Evolutionary conservation across 306 rosid species (phyloP).

Genomic region (Macrotyloma uniflorum): DNA sequence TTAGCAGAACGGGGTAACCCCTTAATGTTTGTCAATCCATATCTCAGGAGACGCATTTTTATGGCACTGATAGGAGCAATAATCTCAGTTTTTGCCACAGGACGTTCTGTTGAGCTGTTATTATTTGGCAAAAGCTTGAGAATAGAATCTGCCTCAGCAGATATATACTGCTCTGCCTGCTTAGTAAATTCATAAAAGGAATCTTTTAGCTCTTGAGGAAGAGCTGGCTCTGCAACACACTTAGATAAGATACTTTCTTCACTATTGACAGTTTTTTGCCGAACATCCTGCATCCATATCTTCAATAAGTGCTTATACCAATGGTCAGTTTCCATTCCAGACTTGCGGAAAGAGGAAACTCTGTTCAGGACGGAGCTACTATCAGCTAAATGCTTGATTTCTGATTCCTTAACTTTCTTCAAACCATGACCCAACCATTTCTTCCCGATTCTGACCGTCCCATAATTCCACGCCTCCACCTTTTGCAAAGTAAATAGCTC

Average conservation of each 20-base stretch:
- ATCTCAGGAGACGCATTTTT: slow-evolving; percentile 65
- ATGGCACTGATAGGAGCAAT: slow-evolving; percentile 71
- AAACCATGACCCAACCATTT: slow-evolving; percentile 93
- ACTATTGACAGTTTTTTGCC: slow-evolving; percentile 56
- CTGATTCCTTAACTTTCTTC: slow-evolving; percentile 93
- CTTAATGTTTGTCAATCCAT: slow-evolving; percentile 65
- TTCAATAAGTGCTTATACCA: slow-evolving; percentile 84
- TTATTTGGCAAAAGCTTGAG: slow-evolving; percentile 65
- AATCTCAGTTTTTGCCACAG: slow-evolving; percentile 55
- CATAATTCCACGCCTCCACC: slow-evolving; percentile 74
- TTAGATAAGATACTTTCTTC: slow-evolving; percentile 71
- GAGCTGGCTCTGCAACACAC: slow-evolving; percentile 68
- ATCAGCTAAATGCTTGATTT: slow-evolving; percentile 77
- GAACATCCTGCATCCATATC: slow-evolving; percentile 81
- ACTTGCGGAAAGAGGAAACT: slow-evolving; percentile 69
- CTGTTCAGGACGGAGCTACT: slow-evolving; percentile 57
- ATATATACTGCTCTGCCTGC: slow-evolving; percentile 66
- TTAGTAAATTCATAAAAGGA: slow-evolving; percentile 71
- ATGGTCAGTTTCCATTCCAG: slow-evolving; percentile 97
- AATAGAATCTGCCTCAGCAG: slow-evolving; percentile 71
- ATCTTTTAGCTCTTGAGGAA: slow-evolving; percentile 71
- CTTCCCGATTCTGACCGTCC: slow-evolving; percentile 76
- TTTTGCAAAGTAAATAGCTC: slow-evolving; percentile 75
- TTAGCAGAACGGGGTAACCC: slow-evolving; percentile 64
- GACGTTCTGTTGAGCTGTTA: slow-evolving; percentile 47